These are phyloP conservation scores for Capronia epimyces DNA, from an alignment of 2,329 filamentous ascomycete species.

Conservation along the genomic window DNA sequence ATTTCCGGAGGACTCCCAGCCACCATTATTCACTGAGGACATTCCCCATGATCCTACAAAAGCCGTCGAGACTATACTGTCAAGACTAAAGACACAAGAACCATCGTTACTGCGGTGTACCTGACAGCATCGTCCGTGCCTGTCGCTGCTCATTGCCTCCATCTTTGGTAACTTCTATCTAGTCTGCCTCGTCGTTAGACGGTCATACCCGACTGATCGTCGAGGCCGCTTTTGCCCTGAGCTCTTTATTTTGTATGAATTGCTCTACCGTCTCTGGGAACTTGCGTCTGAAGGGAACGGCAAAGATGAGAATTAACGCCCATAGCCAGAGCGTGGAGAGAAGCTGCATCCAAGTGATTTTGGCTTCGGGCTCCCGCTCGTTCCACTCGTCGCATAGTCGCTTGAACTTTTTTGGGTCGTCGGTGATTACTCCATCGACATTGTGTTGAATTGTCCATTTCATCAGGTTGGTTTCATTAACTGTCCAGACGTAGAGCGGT, in stretches of 20 bases:
- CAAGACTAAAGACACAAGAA: too few relatives aligned
- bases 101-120: neutral
- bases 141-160: neutral
- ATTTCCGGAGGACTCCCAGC: too few relatives aligned
- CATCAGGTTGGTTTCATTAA: slow-evolving; percentile 76
- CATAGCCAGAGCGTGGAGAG: slow-evolving; percentile 25
- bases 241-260: slow-evolving; percentile 13
- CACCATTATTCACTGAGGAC: too few relatives aligned
- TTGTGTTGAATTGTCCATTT: slow-evolving; percentile 64
- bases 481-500: slow-evolving; percentile 75
- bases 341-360: slow-evolving; percentile 21
- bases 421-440: slow-evolving; percentile 79
- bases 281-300: slow-evolving; percentile 16
- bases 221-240: slow-evolving; percentile 10
- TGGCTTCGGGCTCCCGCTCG: slow-evolving; percentile 16
- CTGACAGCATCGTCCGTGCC: neutral
- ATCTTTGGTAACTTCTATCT: neutral
- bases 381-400: slow-evolving; percentile 28
- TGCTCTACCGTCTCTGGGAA: slow-evolving; percentile 25
- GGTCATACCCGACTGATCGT: neutral
- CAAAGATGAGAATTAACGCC: slow-evolving; percentile 23
- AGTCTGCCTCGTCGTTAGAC: neutral
- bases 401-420: slow-evolving; percentile 64
- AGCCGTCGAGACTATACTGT: too few relatives aligned
- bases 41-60: too few relatives aligned